phyloP scores from a whole-genome alignment of 768 basidiomycete species.

The Rhodotorula kratochvilovae region DNA sequence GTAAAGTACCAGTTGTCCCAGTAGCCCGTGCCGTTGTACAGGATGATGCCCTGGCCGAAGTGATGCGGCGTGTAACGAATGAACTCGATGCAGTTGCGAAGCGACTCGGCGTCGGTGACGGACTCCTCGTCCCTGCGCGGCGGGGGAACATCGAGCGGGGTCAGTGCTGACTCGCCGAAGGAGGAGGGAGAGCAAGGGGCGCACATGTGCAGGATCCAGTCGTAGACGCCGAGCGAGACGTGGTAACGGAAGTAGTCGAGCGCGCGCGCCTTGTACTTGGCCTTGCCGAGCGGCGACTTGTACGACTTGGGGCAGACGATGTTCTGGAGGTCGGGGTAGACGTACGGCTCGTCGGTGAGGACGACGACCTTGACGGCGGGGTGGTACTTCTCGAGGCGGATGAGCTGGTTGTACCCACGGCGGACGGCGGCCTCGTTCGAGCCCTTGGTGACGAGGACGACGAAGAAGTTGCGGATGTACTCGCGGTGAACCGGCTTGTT shows the following conservation, averaged over 20 bases:
- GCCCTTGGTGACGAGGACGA: conserved; percentile 47
- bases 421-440: conserved; percentile 46
- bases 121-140: conserved; percentile 45
- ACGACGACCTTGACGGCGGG: conserved; percentile 46
- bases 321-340: conserved; percentile 47
- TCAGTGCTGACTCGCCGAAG: neutral
- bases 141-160: too few species aligned
- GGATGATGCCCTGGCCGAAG: conserved; percentile 46
- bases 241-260: conserved; percentile 47
- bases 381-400: conserved; percentile 46
- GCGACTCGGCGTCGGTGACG: conserved; percentile 44
- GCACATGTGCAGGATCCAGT: conserved; percentile 46
- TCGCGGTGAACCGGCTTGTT: conserved; percentile 45
- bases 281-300: conserved; percentile 45
- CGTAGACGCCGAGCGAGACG: conserved; percentile 45
- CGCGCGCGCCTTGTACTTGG: conserved; percentile 47
- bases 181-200: neutral
- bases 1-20: conserved; percentile 47
- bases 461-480: conserved; percentile 47
- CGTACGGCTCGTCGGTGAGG: conserved; percentile 44
- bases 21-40: conserved; percentile 45
- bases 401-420: conserved; percentile 45
- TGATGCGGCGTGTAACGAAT: conserved; percentile 46
- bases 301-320: conserved; percentile 47
- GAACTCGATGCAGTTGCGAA: conserved; percentile 45